Conservation (phyloP, 495 filamentous ascomycete genomes). For the Astrothelium macrocarpum region DNA sequence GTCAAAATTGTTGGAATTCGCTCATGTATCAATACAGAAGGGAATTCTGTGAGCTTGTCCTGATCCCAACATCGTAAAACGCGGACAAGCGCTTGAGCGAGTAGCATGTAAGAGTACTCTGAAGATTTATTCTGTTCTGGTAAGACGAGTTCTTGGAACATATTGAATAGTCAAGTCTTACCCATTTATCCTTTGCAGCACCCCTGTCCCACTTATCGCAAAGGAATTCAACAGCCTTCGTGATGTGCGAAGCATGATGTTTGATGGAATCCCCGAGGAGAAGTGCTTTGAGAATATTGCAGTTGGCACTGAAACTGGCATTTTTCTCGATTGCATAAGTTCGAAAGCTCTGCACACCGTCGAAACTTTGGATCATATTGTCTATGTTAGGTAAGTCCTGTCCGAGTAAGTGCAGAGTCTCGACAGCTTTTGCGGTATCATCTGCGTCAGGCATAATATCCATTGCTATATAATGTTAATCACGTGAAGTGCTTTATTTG, state of each 20-base stretch:
- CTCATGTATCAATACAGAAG: neutral
- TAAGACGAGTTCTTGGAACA: neutral
- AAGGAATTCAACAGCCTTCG: neutral
- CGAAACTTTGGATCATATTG: conserved; percentile 26
- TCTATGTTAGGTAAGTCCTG: conserved; percentile 16
- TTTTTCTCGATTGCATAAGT: conserved; percentile 34
- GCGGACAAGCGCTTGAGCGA: neutral
- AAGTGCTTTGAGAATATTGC: conserved; percentile 34
- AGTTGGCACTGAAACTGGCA: conserved; percentile 36
- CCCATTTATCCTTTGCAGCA: neutral
- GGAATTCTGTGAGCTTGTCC: neutral
- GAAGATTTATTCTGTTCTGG: neutral
- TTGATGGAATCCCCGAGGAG: neutral
- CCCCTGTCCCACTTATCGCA: neutral
- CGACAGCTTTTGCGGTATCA: conserved; percentile 35
- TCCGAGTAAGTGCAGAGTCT: conserved; percentile 27
- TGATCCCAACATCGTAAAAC: neutral
- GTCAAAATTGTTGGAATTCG: neutral
- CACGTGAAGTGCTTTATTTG: too few species aligned
- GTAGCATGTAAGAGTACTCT: neutral
- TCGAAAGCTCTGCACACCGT: conserved; percentile 22
- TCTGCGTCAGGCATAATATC: conserved; percentile 31
- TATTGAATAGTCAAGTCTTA: neutral
- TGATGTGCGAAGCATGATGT: neutral
- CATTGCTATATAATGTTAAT: neutral